A percentile compares a stretch with the other conserved stretches of the same genome.
phyloP scores from a whole-genome alignment of 208 protist genomes.

The Tritrichomonas foetus region DNA sequence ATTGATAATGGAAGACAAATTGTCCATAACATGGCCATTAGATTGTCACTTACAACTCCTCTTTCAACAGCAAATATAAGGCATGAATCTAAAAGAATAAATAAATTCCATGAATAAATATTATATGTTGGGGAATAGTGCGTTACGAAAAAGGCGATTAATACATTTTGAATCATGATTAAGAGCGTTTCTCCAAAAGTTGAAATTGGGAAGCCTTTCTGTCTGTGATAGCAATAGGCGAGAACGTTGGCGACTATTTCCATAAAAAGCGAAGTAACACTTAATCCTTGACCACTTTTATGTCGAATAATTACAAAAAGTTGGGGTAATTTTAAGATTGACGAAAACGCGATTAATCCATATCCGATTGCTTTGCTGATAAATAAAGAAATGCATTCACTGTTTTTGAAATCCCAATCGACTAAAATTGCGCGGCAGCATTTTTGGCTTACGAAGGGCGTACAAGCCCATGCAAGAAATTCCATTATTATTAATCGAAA shows the following conservation, averaged over 20 bases:
- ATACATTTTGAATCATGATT: constrained; percentile 22
- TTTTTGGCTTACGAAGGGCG: not conserved
- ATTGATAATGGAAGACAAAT: not conserved
- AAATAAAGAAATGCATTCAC: constrained; percentile 12
- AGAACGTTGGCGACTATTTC: constrained; percentile 38
- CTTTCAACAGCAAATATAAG: not conserved
- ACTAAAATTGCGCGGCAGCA: not conserved
- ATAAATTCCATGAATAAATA: not conserved
- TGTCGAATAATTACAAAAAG: not conserved
- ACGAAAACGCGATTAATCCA: not conserved
- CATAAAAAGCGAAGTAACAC: constrained; percentile 1
- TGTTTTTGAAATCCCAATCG: not conserved
- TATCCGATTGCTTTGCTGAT: constrained; percentile 16
- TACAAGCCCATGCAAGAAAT: not conserved
- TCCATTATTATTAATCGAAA: too few species aligned
- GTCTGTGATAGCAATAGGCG: not conserved
- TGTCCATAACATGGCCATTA: not conserved
- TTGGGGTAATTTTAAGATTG: constrained; percentile 8
- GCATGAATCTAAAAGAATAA: not conserved
- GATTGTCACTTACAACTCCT: not conserved
- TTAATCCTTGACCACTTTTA: constrained; percentile 9
- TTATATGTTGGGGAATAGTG: not conserved
- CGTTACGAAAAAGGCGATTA: not conserved
- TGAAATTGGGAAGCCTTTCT: constrained; percentile 9
- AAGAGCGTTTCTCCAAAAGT: constrained; percentile 17